Conservation (phyloP, 306 rosid genomes). For the Elaeagnus macrophylla region DNA sequence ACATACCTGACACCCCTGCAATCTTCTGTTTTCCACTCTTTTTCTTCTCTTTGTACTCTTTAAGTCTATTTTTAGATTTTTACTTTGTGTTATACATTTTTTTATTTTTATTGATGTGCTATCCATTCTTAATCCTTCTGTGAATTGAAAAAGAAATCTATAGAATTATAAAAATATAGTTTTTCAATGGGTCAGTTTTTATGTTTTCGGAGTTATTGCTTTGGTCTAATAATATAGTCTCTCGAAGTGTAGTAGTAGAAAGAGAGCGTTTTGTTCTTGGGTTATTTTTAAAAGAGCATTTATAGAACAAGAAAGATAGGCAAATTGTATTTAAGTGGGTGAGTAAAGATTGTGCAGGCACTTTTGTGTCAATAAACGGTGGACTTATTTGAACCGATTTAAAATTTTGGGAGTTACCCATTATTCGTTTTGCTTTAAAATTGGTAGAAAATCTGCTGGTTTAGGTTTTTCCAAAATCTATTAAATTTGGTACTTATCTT, state of each 20-base stretch:
- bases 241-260: background rate
- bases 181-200: background rate
- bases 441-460: too few relatives aligned
- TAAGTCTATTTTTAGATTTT: too few relatives aligned
- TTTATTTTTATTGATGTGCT: background rate
- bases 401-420: too few relatives aligned
- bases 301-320: background rate
- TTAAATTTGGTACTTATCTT: too few relatives aligned
- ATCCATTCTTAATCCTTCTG: too few relatives aligned
- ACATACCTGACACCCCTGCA: slow-evolving; percentile 23
- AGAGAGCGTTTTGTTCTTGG: background rate
- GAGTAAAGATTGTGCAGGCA: background rate
- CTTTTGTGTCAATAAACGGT: background rate
- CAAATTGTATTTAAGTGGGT: background rate
- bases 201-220: slow-evolving; percentile 5
- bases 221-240: too few relatives aligned
- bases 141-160: too few relatives aligned
- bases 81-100: background rate
- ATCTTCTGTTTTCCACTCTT: background rate
- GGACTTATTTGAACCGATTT: background rate
- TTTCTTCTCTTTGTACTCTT: background rate
- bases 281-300: background rate
- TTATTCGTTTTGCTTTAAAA: too few relatives aligned
- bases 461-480: too few relatives aligned
- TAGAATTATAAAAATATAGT: background rate